Conservation (phyloP, 2,329 filamentous ascomycete genomes). For the Cryphonectria naterciae region DNA sequence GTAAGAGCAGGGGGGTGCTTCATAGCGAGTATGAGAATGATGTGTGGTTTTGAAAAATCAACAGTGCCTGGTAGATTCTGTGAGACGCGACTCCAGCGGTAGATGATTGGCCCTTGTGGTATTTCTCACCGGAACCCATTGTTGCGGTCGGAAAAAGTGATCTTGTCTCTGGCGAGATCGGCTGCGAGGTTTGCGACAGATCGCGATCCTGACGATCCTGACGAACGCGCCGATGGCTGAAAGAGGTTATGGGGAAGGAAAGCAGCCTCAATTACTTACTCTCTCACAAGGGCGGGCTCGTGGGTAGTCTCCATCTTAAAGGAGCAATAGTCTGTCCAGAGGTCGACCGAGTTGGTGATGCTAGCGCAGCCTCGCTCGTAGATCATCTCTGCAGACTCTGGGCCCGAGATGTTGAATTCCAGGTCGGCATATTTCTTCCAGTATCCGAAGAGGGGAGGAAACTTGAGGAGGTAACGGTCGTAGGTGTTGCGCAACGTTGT, state of each 20-base stretch:
- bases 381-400: slow-evolving; percentile 96
- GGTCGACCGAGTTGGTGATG: slow-evolving; percentile 89
- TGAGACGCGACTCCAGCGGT: slow-evolving; percentile 66
- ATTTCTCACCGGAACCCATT: slow-evolving; percentile 68
- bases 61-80: slow-evolving; percentile 66
- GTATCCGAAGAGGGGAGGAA: slow-evolving; percentile 94
- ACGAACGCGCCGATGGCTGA: slow-evolving; percentile 33
- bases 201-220: slow-evolving; percentile 33
- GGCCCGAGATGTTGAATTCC: slow-evolving; percentile 95
- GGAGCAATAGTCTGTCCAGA: slow-evolving; percentile 96
- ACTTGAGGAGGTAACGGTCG: slow-evolving; percentile 91
- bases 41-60: slow-evolving; percentile 41
- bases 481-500: slow-evolving; percentile 85
- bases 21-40: slow-evolving; percentile 40
- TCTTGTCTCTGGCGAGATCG: slow-evolving; percentile 38
- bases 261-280: slow-evolving; percentile 84
- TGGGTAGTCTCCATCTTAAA: slow-evolving; percentile 99
- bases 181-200: slow-evolving; percentile 45
- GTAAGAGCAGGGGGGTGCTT: slow-evolving; percentile 41
- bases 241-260: slow-evolving; percentile 65
- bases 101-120: slow-evolving; percentile 60
- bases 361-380: slow-evolving; percentile 95
- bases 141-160: slow-evolving; percentile 33
- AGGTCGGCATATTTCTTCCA: slow-evolving; percentile 99
- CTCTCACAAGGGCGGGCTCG: slow-evolving; percentile 92